Evolutionary conservation across 208 protist genomes (phyloP).

Genomic region (Phytomonas francai): DNA sequence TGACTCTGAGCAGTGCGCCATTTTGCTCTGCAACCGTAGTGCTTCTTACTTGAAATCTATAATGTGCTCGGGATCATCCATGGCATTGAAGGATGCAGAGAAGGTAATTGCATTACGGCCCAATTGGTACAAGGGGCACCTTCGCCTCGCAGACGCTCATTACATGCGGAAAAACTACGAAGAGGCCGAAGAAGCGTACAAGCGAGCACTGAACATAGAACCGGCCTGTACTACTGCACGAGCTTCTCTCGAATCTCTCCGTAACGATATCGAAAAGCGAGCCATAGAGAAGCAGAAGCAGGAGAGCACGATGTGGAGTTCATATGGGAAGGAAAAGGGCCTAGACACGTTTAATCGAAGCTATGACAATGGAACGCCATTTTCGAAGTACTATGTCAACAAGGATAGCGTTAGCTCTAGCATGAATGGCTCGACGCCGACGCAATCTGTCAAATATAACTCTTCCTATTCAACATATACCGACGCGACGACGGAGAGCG

Average conservation of each 20-base stretch:
- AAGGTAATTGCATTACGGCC: constrained; percentile 54
- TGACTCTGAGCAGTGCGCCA: constrained; percentile 26
- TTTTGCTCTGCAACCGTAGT: constrained; percentile 85
- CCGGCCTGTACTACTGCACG: constrained; percentile 30
- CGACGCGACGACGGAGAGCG: background rate
- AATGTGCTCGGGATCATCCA: constrained; percentile 54
- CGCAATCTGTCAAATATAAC: constrained; percentile 3
- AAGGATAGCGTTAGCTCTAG: background rate
- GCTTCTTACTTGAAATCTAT: constrained; percentile 71
- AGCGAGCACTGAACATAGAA: constrained; percentile 43
- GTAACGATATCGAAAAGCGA: constrained; percentile 38
- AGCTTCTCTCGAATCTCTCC: constrained; percentile 27
- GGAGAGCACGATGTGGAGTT: constrained; percentile 3
- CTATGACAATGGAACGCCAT: background rate
- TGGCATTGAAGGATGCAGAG: constrained; percentile 86
- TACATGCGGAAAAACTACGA: constrained; percentile 87
- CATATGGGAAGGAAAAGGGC: background rate
- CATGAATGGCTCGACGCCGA: background rate
- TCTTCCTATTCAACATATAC: constrained; percentile 2
- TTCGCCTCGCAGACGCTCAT: constrained; percentile 74
- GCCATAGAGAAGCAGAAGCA: constrained; percentile 32
- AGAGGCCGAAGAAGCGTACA: constrained; percentile 67
- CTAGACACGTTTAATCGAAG: background rate
- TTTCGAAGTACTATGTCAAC: background rate
- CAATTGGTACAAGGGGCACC: constrained; percentile 79